Evolutionary conservation across 306 rosid genomes (phyloP).

Genomic region (Luffa aegyptiaca): DNA sequence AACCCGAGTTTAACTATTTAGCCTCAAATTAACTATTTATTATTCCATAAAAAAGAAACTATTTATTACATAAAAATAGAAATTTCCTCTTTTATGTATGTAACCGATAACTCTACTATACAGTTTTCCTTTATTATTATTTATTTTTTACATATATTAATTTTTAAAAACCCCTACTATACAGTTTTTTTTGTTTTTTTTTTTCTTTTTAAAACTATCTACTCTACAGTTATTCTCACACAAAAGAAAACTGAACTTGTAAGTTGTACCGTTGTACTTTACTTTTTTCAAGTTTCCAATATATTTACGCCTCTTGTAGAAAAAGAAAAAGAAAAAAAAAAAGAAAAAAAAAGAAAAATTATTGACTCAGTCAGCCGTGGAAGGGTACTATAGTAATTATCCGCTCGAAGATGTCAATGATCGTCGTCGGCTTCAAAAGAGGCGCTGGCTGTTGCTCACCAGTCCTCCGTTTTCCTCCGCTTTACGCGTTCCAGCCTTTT

Average conservation of each 20-base stretch:
- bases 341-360: background rate
- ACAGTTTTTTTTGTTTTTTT: too few relatives aligned
- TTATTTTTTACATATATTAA: too few relatives aligned
- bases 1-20: too few relatives aligned
- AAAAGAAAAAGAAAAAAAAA: background rate
- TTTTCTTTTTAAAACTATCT: too few relatives aligned
- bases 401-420: background rate
- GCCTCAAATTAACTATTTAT: too few relatives aligned
- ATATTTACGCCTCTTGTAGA: background rate
- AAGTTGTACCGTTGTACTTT: background rate
- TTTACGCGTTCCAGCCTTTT: background rate
- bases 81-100: too few relatives aligned
- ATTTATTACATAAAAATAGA: too few relatives aligned
- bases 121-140: too few relatives aligned
- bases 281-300: background rate
- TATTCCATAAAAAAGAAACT: too few relatives aligned
- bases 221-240: too few relatives aligned
- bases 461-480: background rate
- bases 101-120: too few relatives aligned
- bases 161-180: too few relatives aligned
- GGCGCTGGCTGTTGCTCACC: background rate
- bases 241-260: background rate
- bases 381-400: conserved; percentile 8
- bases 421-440: conserved; percentile 1
- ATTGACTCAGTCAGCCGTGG: background rate